Evolutionary conservation across 78 protist genomes (phyloP), one percentile per base, ranked within the genome.

Genomic region (Dictyostelium firmibasis): DNA sequence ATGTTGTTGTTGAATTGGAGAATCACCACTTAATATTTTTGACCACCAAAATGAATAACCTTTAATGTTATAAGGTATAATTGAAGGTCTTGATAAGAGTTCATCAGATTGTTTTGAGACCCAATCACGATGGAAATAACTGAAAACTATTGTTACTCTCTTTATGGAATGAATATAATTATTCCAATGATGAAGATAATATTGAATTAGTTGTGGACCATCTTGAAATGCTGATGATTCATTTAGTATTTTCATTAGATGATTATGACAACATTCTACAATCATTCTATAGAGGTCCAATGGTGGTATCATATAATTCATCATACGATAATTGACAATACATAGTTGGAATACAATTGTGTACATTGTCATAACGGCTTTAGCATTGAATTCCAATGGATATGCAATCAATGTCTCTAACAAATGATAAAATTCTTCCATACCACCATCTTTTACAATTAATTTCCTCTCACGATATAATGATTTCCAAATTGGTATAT

Each of bases 111-210:
- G 94, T 29, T 88, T 88, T 9, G 83, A 67, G 27, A 88, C 72
- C 94, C 94, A 88, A 67, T 88, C 94, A 23, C 94, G 64, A 44
- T 88, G 83, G 38, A 81, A 88, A 64, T 88, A 88, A 27, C 94
- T 57, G 47, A 88, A 88, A 2, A 88, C 94, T 10, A 88, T 88
- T 23, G 81, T 88, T 11, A 88, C 64, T n/a, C 94, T 25, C 10
- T 88, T 88, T 1, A 88, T 88, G 16, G 88, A 64, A 60, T 88
- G 84, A 23, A 81, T 23, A 69, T 44, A 88, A 53, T 67, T 81
- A 11, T 81, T 74, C 94, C 94, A 88, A 43, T 88, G 94, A 8
- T 62, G 33, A 5, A 69, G 14, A 47, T 88, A 88, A 74, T n/a
- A 88, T 69, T 47, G 81, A 23, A 88, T 78, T 31, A 88, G 36